Evolutionary conservation across 1,284 basidiomycete genomes (phyloP).

Genomic region (Pyrrhoderma lamaoense): DNA sequence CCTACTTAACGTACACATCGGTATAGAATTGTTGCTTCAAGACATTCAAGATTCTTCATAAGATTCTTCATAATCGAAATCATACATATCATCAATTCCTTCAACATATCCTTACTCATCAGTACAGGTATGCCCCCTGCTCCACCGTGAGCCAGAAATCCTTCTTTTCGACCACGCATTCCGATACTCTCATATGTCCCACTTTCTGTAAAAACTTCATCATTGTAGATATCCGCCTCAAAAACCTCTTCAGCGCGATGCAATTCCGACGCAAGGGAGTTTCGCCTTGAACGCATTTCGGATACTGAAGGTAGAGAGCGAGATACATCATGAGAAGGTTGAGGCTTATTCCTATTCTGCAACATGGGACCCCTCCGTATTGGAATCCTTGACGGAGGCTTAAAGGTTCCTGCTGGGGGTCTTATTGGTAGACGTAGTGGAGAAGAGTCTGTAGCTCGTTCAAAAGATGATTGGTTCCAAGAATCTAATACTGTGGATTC

Average conservation of each 20-base stretch:
- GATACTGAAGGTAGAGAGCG: slow-evolving; percentile 1
- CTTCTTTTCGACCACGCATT: slow-evolving; percentile 41
- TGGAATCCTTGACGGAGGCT: slow-evolving; percentile 1
- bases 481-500: no score
- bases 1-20: no score
- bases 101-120: slow-evolving; percentile 57
- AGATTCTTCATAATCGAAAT: no score
- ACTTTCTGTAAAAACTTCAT: slow-evolving; percentile 32
- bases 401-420: slow-evolving; percentile 10
- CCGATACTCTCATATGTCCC: slow-evolving; percentile 47
- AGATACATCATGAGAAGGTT: neutral
- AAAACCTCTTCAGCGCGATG: slow-evolving; percentile 36
- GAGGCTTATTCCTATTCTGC: neutral
- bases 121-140: slow-evolving; percentile 59
- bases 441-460: neutral
- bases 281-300: slow-evolving; percentile 29
- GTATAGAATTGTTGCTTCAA: no score
- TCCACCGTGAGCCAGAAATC: slow-evolving; percentile 68
- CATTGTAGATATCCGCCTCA: slow-evolving; percentile 30
- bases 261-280: slow-evolving; percentile 61
- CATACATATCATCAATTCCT: slow-evolving; percentile 29
- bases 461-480: no score
- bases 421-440: slow-evolving; percentile 9
- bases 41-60: no score
- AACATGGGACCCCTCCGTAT: no score